Evolutionary conservation across 805 yeast species (phyloP).

Genomic region (Ogataea ganodermae): DNA sequence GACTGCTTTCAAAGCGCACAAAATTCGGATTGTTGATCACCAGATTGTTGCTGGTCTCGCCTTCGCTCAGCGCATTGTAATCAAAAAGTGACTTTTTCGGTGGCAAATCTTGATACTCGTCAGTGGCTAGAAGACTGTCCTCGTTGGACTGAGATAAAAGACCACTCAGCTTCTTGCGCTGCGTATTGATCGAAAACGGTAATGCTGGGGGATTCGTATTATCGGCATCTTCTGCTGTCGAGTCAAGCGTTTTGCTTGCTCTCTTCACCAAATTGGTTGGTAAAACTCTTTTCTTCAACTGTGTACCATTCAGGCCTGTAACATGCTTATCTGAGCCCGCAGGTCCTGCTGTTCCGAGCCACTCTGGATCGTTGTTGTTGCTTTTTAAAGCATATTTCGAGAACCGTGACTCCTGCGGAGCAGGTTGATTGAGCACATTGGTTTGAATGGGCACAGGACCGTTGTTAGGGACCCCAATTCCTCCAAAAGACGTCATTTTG

Average conservation of each 20-base stretch:
- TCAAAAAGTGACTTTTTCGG: slow-evolving; percentile 55
- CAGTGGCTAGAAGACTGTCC: slow-evolving; percentile 28
- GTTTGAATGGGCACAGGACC: not conserved
- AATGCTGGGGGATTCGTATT: slow-evolving; percentile 22
- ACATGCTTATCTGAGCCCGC: slow-evolving; percentile 1
- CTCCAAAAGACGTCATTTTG: not conserved
- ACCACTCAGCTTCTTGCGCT: slow-evolving; percentile 20
- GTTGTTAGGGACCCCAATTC: not conserved
- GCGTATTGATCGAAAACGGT: slow-evolving; percentile 28
- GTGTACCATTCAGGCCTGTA: slow-evolving; percentile 32
- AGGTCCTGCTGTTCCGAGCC: slow-evolving; percentile 11
- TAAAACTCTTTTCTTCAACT: slow-evolving; percentile 47
- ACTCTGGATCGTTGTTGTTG: slow-evolving; percentile 21
- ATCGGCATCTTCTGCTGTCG: slow-evolving; percentile 49
- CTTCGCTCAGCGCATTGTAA: slow-evolving; percentile 43
- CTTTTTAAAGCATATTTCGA: slow-evolving; percentile 22
- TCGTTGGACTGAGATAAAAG: slow-evolving; percentile 8
- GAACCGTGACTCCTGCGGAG: slow-evolving; percentile 19
- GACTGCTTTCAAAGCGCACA: slow-evolving; percentile 43
- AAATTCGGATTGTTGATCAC: slow-evolving; percentile 29
- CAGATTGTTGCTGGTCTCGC: slow-evolving; percentile 39
- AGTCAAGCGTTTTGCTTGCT: slow-evolving; percentile 40
- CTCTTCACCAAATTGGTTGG: slow-evolving; percentile 51
- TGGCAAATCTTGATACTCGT: slow-evolving; percentile 44
- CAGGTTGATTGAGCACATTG: not conserved